A percentile compares a stretch with the other conserved stretches of the same genome.
Conservation (phyloP, 2,329 filamentous ascomycete species). For the Hymenoscyphus linearis region DNA sequence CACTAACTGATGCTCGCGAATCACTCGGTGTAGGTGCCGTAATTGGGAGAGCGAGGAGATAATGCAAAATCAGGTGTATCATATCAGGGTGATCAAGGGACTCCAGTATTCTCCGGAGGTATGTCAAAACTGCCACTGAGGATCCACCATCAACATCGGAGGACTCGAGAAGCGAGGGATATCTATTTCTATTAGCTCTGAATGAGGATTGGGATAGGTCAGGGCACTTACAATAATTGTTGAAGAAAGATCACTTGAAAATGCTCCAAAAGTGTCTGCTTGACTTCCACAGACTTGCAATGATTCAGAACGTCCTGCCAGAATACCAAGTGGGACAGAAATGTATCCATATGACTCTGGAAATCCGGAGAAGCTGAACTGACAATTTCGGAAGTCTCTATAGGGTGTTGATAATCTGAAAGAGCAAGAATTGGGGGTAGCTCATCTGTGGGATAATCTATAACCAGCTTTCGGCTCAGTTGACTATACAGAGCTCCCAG, state of each 20-base stretch:
- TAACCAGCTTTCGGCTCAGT: slow-evolving; percentile 71
- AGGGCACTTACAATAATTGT: slow-evolving; percentile 69
- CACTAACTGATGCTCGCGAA: slow-evolving; percentile 52
- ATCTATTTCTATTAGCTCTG: slow-evolving; percentile 46
- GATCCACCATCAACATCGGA: slow-evolving; percentile 96
- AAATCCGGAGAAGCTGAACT: slow-evolving; percentile 71
- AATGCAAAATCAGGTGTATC: slow-evolving; percentile 88
- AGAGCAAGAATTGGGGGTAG: slow-evolving; percentile 80
- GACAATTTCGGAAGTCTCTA: slow-evolving; percentile 65
- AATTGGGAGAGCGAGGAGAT: slow-evolving; percentile 78
- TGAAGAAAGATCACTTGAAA: slow-evolving; percentile 96
- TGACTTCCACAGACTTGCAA: slow-evolving; percentile 86
- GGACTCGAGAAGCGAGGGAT: slow-evolving; percentile 91
- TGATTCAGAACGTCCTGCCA: slow-evolving; percentile 99
- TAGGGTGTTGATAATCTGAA: slow-evolving; percentile 78
- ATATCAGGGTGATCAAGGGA: slow-evolving; percentile 89
- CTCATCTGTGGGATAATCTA: slow-evolving; percentile 68
- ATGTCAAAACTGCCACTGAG: slow-evolving; percentile 91
- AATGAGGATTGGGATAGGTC: neutral
- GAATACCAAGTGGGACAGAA: slow-evolving; percentile 89
- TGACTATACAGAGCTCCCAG: slow-evolving; percentile 70
- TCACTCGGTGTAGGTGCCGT: slow-evolving; percentile 29
- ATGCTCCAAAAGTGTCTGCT: slow-evolving; percentile 88
- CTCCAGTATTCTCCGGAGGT: slow-evolving; percentile 84
- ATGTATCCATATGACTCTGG: slow-evolving; percentile 83